A percentile compares a stretch with the other conserved stretches of the same genome.
Conservation (phyloP, 2,329 filamentous ascomycete genomes). For the Ceratocystis cacaofunesta region DNA sequence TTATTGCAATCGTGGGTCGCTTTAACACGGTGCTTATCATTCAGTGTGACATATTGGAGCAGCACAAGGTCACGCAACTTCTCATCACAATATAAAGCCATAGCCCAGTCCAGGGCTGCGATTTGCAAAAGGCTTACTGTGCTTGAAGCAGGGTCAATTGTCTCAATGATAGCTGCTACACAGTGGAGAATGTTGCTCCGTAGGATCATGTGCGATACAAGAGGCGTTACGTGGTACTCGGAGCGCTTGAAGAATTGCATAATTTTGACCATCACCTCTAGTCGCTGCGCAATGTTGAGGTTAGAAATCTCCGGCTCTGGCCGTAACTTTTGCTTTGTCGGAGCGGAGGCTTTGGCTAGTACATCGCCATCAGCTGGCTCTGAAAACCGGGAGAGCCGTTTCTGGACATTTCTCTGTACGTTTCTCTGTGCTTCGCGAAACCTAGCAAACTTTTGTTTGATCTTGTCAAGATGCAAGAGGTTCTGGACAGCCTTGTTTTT, state of each 20-base stretch:
- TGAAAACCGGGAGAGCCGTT: not conserved
- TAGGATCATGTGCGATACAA: conserved; percentile 4
- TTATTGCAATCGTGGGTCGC: not conserved
- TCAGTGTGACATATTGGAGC: not conserved
- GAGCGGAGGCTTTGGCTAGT: not conserved
- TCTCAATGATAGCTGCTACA: conserved; percentile 4
- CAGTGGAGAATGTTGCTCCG: not conserved
- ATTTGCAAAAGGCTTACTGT: not conserved
- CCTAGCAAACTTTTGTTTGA: not conserved
- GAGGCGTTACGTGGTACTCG: not conserved
- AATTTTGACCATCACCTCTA: conserved; percentile 4
- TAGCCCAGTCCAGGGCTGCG: conserved; percentile 1
- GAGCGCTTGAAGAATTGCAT: not conserved
- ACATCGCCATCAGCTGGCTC: not conserved
- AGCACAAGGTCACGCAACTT: not conserved
- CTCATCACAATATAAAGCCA: not conserved
- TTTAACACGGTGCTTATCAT: not conserved
- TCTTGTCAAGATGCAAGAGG: not conserved
- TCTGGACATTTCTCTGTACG: not conserved
- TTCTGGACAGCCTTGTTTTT: not conserved
- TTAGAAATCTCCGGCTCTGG: not conserved
- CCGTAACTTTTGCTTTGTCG: not conserved
- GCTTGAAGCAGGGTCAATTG: not conserved
- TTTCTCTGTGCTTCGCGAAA: not conserved
- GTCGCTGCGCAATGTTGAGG: not conserved